phyloP scores from a whole-genome alignment of 805 yeast species.

The Candida boleticola region DNA sequence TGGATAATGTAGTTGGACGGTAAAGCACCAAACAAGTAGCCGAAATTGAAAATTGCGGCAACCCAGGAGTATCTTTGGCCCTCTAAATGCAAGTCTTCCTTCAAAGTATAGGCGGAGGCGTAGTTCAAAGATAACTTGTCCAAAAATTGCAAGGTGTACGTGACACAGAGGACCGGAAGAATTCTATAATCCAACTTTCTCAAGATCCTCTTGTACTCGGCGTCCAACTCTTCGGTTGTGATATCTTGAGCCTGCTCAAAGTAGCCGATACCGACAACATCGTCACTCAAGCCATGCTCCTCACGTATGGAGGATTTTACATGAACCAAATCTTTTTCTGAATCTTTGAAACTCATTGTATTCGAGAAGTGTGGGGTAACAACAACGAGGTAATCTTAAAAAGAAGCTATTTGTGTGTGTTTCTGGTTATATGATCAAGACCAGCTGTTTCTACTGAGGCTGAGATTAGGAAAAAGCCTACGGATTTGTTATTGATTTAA shows the following conservation, averaged over 20 bases:
- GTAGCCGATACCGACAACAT: slow-evolving; percentile 21
- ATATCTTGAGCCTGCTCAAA: slow-evolving; percentile 27
- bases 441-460: too few species aligned
- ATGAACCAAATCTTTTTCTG: slow-evolving; percentile 3
- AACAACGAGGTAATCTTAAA: too few species aligned
- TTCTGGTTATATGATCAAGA: too few species aligned
- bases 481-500: too few species aligned
- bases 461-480: too few species aligned
- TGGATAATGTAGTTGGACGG: slow-evolving; percentile 18
- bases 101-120: slow-evolving; percentile 21
- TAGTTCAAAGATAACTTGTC: slow-evolving; percentile 25
- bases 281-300: slow-evolving; percentile 4
- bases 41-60: slow-evolving; percentile 27
- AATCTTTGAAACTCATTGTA: slow-evolving; percentile 1
- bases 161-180: slow-evolving; percentile 25
- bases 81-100: slow-evolving; percentile 18
- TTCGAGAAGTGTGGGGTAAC: too few species aligned
- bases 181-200: slow-evolving; percentile 33
- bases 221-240: slow-evolving; percentile 24
- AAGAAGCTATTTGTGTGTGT: too few species aligned
- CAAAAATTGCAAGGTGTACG: slow-evolving; percentile 24
- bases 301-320: slow-evolving; percentile 6
- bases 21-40: slow-evolving; percentile 18
- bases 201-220: slow-evolving; percentile 20
- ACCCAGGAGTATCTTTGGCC: slow-evolving; percentile 26